Base-by-base conservation (phyloP, 306 rosid genomes). In the Vigna nakashimae region DNA sequence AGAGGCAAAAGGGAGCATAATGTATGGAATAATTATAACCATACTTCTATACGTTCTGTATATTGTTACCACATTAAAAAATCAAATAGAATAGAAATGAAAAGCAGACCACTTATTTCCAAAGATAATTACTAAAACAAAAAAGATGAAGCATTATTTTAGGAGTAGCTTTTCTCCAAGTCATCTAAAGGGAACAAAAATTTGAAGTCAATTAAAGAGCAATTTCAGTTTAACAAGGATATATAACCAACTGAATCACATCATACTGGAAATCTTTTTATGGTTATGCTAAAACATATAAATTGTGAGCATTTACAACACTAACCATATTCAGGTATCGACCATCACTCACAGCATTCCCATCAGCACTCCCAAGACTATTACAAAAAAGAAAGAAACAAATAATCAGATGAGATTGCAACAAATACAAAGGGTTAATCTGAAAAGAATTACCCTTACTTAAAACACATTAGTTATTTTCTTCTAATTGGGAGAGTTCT, bases 291-390 rank as follows among this genome's bases (percentile, higher is more conserved):
- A 69, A 78, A 75, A 74, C 11, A 30, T 30, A 42, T 56, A 58
- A 11, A 72, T 40, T 9, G 17, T 9, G 17, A 36, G 65, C n/a
- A 50, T 53, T 71, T 15, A 65, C 45, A 73, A 53, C 13, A 85
- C 88, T 81, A 82, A 92, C 97, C 92, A 86, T 75, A 56, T 84
- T 87, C 77, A 82, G 63, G 64, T 86, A 70, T 63, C 78, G 80
- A 55, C 79, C 24, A 72, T 87, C 91, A 57, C 79, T 83, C 79
- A 68, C 38, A 57, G 89, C 69, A 38, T 65, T 86, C 24, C 82
- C 86, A 40, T 84, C 92, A 58, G 85, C 79, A 84, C 62, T 87
- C 15, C 90, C 91, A 75, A 73, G 79, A 70, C 97, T 92, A 83
- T 79, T 74, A 32, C 67, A 62, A 40, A 50, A 32, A 83, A 77